phyloP scores from a whole-genome alignment of 2,329 filamentous ascomycete species.

The Xylariales sp. region DNA sequence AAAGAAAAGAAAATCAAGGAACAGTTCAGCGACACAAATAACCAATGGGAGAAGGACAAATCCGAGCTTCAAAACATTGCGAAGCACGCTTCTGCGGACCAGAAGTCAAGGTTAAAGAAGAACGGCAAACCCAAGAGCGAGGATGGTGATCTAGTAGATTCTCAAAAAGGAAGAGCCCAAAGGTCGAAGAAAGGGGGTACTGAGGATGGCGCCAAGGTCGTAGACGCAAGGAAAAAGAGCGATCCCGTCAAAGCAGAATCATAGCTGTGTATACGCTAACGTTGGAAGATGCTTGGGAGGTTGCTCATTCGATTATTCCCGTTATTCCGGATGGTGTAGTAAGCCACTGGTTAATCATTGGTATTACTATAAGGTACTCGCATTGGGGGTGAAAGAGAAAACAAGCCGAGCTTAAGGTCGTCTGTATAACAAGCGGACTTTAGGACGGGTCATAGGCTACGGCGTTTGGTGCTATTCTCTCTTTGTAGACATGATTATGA shows the following conservation, averaged over 20 bases:
- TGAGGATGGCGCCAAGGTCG: constrained; percentile 39
- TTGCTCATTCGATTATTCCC: constrained; percentile 25
- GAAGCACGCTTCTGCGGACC: constrained; percentile 58
- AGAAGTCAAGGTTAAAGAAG: constrained; percentile 33
- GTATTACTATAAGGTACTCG: constrained; percentile 28
- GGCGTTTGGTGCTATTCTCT: constrained; percentile 45
- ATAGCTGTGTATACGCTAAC: constrained; percentile 31
- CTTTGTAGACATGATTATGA: constrained; percentile 44
- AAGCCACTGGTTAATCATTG: constrained; percentile 20
- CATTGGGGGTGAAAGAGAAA: constrained; percentile 33
- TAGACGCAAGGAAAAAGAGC: constrained; percentile 37
- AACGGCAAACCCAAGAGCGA: constrained; percentile 26
- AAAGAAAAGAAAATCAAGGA: constrained; percentile 82
- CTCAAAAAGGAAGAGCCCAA: constrained; percentile 38
- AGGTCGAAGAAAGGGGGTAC: constrained; percentile 35
- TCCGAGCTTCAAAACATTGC: constrained; percentile 77
- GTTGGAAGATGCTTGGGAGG: constrained; percentile 9
- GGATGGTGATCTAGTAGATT: constrained; percentile 31
- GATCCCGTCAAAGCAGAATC: constrained; percentile 42
- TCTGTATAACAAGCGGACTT: constrained; percentile 47
- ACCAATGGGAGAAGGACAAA: constrained; percentile 93
- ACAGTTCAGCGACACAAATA: constrained; percentile 79
- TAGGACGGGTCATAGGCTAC: constrained; percentile 43
- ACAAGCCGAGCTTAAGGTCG: constrained; percentile 31
- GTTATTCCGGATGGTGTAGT: constrained; percentile 23